Percentiles rank a stretch among this genome's conserved stretches.
Conservation (phyloP, 2,329 filamentous ascomycete genomes). For the Lachnellula willkommii region DNA sequence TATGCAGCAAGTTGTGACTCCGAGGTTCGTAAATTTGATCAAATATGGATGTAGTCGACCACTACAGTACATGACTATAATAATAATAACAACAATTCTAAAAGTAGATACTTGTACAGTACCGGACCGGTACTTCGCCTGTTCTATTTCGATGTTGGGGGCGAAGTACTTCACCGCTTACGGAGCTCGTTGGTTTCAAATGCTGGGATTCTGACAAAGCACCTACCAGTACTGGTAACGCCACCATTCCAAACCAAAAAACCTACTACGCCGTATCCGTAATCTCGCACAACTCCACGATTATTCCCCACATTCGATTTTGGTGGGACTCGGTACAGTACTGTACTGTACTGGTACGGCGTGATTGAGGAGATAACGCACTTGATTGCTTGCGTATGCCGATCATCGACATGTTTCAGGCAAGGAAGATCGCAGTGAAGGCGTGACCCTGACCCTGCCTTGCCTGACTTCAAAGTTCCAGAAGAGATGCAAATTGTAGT, state of each 20-base stretch:
- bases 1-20: too few relatives aligned
- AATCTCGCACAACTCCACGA: not conserved
- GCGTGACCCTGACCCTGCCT: not conserved
- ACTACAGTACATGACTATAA: too few relatives aligned
- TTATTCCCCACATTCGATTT: not conserved
- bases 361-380: not conserved
- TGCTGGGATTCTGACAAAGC: not conserved
- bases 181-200: not conserved
- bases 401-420: not conserved
- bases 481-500: too few relatives aligned
- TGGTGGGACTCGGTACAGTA: not conserved
- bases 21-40: too few relatives aligned
- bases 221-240: too few relatives aligned
- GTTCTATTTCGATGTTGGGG: not conserved
- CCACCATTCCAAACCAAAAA: too few relatives aligned
- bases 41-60: too few relatives aligned
- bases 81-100: too few relatives aligned
- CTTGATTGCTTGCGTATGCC: not conserved
- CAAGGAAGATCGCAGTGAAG: not conserved
- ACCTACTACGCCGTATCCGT: too few relatives aligned
- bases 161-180: not conserved
- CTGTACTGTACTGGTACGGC: not conserved
- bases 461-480: too few relatives aligned
- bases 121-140: not conserved
- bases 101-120: not conserved